Base-by-base conservation (phyloP, 306 rosid species). In the Sicyos edulis region DNA sequence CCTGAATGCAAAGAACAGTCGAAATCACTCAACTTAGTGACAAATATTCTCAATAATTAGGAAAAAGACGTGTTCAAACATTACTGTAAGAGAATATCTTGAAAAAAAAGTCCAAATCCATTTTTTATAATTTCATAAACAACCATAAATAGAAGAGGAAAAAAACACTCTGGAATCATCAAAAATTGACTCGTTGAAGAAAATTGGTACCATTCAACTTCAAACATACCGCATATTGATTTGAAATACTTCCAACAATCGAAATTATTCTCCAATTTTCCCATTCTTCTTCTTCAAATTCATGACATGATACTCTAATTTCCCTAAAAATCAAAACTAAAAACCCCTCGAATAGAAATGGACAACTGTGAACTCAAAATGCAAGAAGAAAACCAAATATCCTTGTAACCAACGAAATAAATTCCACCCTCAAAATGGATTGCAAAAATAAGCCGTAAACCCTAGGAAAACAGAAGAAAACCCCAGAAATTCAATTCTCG, bases 351-450 rank as follows among this genome's bases (percentile, higher is more conserved):
- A 20, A 7, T 8, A n/a, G 29, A 32, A 32, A 32, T 26, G 37
- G 37, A 32, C 37, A 32, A 32, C 37, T 32, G 37, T 32, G 37
- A 5, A 32, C 37, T 7, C 9, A 55, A 55, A 55, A 55, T 55
- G 26, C 60, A 55, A 55, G 26, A 55, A 55, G 26, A 55, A 55
- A 55, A 12, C 4, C 60, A n/a, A 19, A 19, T 55, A 24, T 55
- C 22, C 26, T 6, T 19, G 20, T 11, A 55, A 52, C 9, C 6
- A 1, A 6, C 16, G 20, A 52, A 20, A 14, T 19, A 56, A 14
- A 56, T 56, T 56, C 61, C 7, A 53, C 15, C 61, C 12, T 20
- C 61, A 56, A 56, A 56, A 56, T 21, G 61, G 61, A 56, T 56
- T 5, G 15, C 13, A 11, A 56, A 56, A 56, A 21, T 56, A 53